Evolutionary conservation across 805 yeast species (phyloP).

Genomic region (Sugiyamaella valdiviana): DNA sequence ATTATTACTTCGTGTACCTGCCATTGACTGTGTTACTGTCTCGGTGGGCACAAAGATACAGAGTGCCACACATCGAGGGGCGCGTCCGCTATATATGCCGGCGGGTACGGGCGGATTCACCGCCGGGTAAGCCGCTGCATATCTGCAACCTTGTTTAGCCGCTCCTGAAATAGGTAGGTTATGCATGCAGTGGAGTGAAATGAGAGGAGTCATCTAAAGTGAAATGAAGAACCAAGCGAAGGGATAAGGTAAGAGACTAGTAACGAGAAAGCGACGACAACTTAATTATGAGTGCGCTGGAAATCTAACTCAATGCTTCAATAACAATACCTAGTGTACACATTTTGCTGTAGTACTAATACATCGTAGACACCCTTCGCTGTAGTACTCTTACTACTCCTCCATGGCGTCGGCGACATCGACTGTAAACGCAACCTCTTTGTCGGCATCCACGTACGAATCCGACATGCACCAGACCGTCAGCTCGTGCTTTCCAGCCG

Average conservation of each 20-base stretch:
- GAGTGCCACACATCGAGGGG: not conserved
- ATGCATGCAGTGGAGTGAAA: not conserved
- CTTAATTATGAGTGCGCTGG: too few species aligned
- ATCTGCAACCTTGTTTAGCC: not conserved
- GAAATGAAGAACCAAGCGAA: too few species aligned
- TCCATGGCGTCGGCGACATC: conserved; percentile 13
- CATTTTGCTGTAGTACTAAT: too few species aligned
- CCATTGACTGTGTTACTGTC: not conserved
- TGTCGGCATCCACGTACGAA: conserved; percentile 88
- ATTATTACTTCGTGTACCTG: not conserved
- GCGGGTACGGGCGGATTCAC: not conserved
- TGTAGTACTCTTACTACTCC: conserved; percentile 2
- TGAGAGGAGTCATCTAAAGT: too few species aligned
- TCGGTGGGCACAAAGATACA: not conserved
- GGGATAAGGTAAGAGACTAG: too few species aligned
- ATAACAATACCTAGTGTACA: too few species aligned
- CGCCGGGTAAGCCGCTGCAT: not conserved
- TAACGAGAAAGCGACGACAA: too few species aligned
- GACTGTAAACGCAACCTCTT: conserved; percentile 54
- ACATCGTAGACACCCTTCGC: too few species aligned
- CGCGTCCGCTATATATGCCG: not conserved
- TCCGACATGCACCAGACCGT: conserved; percentile 86
- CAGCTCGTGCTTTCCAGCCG: conserved; percentile 54
- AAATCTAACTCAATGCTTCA: too few species aligned
- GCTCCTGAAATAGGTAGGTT: not conserved